These are phyloP conservation scores for Pyrus communis DNA, from an alignment of 306 rosid species.

Conservation along the genomic window DNA sequence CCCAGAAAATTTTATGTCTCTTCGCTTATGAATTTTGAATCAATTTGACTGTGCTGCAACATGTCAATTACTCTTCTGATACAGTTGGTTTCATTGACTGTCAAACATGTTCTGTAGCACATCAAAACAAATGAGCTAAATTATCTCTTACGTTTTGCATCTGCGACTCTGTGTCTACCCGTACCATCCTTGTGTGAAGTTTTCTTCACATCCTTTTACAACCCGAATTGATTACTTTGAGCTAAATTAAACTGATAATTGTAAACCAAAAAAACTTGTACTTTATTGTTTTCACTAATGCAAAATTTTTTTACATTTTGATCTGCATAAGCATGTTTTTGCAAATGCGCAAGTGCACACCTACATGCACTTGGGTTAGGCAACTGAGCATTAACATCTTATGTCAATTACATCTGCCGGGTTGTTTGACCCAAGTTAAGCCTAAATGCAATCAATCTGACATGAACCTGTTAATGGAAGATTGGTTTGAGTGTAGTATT, in stretches of 20 bases:
- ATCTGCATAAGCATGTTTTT: background rate
- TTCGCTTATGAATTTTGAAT: background rate
- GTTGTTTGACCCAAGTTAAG: background rate
- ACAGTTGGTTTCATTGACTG: background rate
- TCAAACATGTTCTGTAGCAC: background rate
- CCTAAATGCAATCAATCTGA: background rate
- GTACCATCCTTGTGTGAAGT: background rate
- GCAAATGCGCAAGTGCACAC: background rate
- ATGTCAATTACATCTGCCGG: background rate
- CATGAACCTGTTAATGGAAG: background rate
- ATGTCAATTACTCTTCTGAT: background rate
- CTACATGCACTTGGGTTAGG: background rate
- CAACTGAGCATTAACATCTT: background rate
- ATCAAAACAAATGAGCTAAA: background rate
- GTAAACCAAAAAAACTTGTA: background rate
- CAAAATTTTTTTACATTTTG: background rate
- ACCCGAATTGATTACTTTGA: background rate
- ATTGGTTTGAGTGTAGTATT: background rate
- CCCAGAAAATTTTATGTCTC: background rate
- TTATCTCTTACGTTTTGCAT: background rate
- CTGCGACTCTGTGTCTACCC: background rate
- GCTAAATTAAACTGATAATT: too few species aligned
- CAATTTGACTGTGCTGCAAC: background rate
- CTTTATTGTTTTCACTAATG: background rate
- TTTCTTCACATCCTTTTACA: background rate